Evolutionary conservation across 805 yeast genomes (phyloP), one percentile per base, ranked within the genome.

Genomic region (Clavispora fructus): DNA sequence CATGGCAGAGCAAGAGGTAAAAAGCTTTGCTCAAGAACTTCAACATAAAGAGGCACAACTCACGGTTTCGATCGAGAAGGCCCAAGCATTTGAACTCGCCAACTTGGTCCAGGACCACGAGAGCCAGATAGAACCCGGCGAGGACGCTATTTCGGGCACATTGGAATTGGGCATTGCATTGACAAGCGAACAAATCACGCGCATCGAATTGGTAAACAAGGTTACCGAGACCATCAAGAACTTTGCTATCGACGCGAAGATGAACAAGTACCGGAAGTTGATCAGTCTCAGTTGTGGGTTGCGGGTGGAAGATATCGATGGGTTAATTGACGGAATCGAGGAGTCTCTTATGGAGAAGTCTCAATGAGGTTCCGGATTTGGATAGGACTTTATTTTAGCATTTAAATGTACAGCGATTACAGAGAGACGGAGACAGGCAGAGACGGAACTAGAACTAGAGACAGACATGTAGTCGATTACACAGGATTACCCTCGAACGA

Each of bases 241-340:
- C 62, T 77, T 47, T 62, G 80, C 65, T 49, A 69, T 76, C 51
- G 80, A 77, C 45, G 67, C 71, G 23, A 80, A 77, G 54, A 82
- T 85, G 66, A 79, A 78, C 57, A 89, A 88, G 61, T 85, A 92
- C 69, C 75, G 95, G 52, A 81, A 82, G 57, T 72, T 92, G 50
- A 83, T 94, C 38, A 79, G 92, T 23, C 68, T 82, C 40, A 79
- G 88, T 41, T 86, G 95, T 61, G 95, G 88, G 2, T 74, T 89
- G 45, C 79, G 82, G 42, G 75, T 83, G 17, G 95, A 87, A 49
- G 94, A 86, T 49, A 83, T 92, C 47, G 88, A 83, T 58, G 85
- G 87, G 28, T 73, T 89, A 48, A 72, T 92, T 42, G 92, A 87
- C 53, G 97, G 92, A 17, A 86, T 92, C 25, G 57, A 47, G 37